Base-by-base conservation (phyloP, 805 yeast species). In the Metschnikowia gruessii region DNA sequence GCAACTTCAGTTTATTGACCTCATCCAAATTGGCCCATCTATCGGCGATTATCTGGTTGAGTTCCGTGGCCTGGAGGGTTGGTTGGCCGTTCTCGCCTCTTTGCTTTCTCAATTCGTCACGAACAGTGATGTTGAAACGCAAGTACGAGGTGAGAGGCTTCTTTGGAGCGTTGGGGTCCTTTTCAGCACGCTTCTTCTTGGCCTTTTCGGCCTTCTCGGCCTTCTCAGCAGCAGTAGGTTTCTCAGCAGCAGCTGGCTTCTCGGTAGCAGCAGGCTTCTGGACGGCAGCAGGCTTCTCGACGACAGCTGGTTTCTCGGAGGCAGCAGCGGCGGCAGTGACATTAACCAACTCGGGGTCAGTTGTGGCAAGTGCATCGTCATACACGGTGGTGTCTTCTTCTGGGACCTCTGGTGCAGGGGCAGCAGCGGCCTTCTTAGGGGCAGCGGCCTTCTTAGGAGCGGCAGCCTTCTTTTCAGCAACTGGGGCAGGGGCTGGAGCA, bases 121-220 rank as follows among this genome's bases (percentile, higher is more conserved):
- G 82, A 54, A 82, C 79, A 54, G 80, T 82, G 54, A 85, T 83
- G 43, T 88, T 82, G 67, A 82, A 92, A 35, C 75, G 74, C 65
- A 92, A 87, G 71, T 82, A 91, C 37, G 87, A 85, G 18, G 97
- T 90, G 60, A 88, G 74, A 13, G 99, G 98, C 61, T 90, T 90
- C 75, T 87, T 89, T 49, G 99, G 99, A 37, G 96, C 97, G 60
- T 87, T 84, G 43, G 97, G 97, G 67, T 92, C 98, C 57, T 68
- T 74, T 43, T 68, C 74, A 32, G 63, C 70, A 58, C 73, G 75
- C 58, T 69, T 72, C 58, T 78, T 80, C 68, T 80, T 83, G 47
- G 42, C 47, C 40, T 44, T 45, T n/a, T 44, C 48, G 18, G 45
- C n/a, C 37, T 40, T 40, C 18, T 31, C 51, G 24, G 35, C 38